These are phyloP conservation scores for Epithemia pelagica DNA, from an alignment of 108 stramenopile species.

Conservation along the genomic window DNA sequence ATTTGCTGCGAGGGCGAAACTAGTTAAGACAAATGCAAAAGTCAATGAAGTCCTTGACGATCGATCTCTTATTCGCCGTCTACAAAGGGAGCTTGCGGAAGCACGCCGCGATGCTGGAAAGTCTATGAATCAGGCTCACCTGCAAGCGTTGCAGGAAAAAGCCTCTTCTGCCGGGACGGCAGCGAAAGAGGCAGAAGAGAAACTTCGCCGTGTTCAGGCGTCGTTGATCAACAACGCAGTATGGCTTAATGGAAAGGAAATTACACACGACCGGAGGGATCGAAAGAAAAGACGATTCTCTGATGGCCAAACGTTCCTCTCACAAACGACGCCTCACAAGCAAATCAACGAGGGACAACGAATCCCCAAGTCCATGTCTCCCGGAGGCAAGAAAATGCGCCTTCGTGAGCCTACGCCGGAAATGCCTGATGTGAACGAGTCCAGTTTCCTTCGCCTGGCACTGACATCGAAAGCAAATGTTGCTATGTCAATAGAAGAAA, in stretches of 20 bases:
- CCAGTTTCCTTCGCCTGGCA: constrained; percentile 7
- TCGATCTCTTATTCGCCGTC: constrained; percentile 51
- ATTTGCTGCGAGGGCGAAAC: constrained; percentile 98
- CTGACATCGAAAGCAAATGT: constrained; percentile 8
- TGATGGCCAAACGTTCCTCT: constrained; percentile 21
- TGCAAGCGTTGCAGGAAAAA: constrained; percentile 41
- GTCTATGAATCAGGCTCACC: constrained; percentile 28
- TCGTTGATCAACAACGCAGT: constrained; percentile 70
- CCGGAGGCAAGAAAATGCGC: not conserved
- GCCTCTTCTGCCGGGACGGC: constrained; percentile 57
- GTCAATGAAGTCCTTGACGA: constrained; percentile 93
- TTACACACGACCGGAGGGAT: not conserved
- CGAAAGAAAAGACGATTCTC: constrained; percentile 44
- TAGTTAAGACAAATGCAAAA: constrained; percentile 98
- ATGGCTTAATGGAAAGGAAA: constrained; percentile 18
- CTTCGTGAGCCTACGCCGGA: constrained; percentile 8
- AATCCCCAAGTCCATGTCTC: not conserved
- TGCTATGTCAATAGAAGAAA: not conserved
- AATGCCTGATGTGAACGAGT: constrained; percentile 14
- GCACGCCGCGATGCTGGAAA: constrained; percentile 82
- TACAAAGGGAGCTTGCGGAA: constrained; percentile 93
- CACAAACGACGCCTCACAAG: not conserved
- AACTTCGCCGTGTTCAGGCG: constrained; percentile 63
- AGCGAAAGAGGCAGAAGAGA: constrained; percentile 59
- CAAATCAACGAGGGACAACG: not conserved